phyloP scores from a whole-genome alignment of 352 stramenopile genomes.

The Phytopythium helicoides region DNA sequence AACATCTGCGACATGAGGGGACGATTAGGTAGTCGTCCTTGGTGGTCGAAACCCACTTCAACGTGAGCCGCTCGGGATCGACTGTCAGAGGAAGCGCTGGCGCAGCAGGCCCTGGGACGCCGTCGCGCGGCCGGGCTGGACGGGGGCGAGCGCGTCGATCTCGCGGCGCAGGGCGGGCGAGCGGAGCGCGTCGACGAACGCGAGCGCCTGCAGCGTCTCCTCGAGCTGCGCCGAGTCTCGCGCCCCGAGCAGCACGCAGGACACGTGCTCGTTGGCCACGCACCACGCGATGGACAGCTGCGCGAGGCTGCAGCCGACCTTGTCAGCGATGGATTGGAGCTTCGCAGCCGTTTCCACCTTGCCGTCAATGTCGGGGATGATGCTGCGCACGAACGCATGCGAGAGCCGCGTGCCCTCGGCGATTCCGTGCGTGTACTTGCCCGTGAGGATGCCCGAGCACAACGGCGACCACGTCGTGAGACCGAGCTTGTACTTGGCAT shows the following conservation, averaged over 20 bases:
- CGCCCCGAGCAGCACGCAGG: slow-evolving; percentile 44
- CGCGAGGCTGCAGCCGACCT: slow-evolving; percentile 35
- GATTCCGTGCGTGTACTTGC: slow-evolving; percentile 52
- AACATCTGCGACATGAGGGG: too few relatives aligned
- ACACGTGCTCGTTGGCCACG: slow-evolving; percentile 42
- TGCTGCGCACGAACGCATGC: slow-evolving; percentile 2
- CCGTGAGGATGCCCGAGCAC: slow-evolving; percentile 42
- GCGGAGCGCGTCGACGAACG: slow-evolving; percentile 30
- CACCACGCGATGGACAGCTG: slow-evolving; percentile 56
- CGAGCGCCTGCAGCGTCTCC: slow-evolving; percentile 50
- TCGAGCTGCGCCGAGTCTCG: slow-evolving; percentile 43
- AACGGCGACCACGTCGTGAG: slow-evolving; percentile 27
- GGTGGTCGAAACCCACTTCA: too few relatives aligned
- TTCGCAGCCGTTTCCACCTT: slow-evolving; percentile 18
- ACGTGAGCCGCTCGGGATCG: too few relatives aligned
- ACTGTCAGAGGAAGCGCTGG: slow-evolving; percentile 3
- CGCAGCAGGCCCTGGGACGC: slow-evolving; percentile 1
- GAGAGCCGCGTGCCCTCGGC: slow-evolving; percentile 24
- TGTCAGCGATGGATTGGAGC: slow-evolving; percentile 20
- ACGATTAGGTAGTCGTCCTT: too few relatives aligned
- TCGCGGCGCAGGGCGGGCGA: slow-evolving; percentile 41
- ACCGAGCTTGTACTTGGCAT: slow-evolving; percentile 29
- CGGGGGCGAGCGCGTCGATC: slow-evolving; percentile 31
- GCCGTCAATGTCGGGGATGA: slow-evolving; percentile 4
- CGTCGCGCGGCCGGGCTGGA: neutral